phyloP scores from a whole-genome alignment of 2,329 filamentous ascomycete genomes.

The Cytospora mali region DNA sequence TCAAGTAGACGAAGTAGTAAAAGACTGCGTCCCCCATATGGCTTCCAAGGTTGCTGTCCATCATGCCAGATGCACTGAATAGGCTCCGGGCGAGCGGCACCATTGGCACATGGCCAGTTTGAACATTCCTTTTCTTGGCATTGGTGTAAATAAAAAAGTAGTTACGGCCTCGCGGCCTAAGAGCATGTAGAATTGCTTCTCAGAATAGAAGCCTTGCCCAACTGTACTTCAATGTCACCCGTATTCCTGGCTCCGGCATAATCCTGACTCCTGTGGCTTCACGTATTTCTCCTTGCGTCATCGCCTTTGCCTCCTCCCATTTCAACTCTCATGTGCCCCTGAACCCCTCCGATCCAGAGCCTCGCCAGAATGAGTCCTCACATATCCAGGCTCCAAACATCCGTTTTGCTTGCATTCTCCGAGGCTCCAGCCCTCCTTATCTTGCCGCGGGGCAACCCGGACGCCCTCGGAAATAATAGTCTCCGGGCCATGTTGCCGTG shows the following conservation, averaged over 20 bases:
- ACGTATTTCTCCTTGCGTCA: background rate
- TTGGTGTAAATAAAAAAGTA: no score
- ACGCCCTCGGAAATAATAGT: constrained; percentile 24
- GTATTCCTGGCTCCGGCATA: background rate
- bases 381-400: constrained; percentile 6
- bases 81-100: no score
- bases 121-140: no score
- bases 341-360: background rate
- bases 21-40: no score
- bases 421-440: constrained; percentile 24
- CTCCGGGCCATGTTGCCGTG: constrained; percentile 12
- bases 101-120: no score
- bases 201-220: background rate
- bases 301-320: no score
- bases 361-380: background rate
- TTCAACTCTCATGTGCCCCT: no score
- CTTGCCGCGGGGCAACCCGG: constrained; percentile 26
- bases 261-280: background rate
- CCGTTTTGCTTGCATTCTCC: constrained; percentile 26
- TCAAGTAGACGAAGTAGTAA: no score
- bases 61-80: no score
- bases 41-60: no score
- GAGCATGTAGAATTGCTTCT: background rate
- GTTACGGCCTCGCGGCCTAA: no score
- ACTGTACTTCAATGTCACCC: background rate